Base-by-base conservation (phyloP, 257 asterid genomes). In the Coffea canephora region DNA sequence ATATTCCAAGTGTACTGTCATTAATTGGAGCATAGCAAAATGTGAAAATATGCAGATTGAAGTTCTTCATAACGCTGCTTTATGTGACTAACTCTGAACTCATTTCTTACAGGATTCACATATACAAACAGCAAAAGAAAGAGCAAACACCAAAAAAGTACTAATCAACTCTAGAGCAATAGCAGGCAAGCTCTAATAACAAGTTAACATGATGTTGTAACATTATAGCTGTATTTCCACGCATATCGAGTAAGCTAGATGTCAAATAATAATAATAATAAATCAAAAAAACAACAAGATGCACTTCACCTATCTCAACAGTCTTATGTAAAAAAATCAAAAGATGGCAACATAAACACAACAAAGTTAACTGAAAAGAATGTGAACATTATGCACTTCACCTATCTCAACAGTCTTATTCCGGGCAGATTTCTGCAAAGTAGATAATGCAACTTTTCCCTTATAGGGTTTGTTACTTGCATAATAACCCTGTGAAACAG, bases 401-500 rank as follows among this genome's bases (percentile, higher is more conserved):
- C 99, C 99, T 81, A 96, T 87, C 72, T 88, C 95, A 78, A 96
- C 87, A 72, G 80, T 85, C 88, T 94, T 92, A 79, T 91, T 91
- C 85, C 88, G 88, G 31, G 93, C 90, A 79, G 94, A 89, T 89
- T 92, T 96, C 86, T 88, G 90, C 87, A 96, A 79, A 71, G 93
- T 50, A 78, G 93, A 87, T 78, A 96, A 84, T n/a, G 91, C 80
- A 82, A 92, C 89, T 83, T 92, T 92, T 87, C 98, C 98, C 3
- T 92, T 89, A 85, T 96, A 96, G 61, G 96, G 87, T 87, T 82
- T 94, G 75, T 81, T 90, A 80, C 85, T 88, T 80, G 81, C 80
- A 74, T 85, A 87, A 84, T 91, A 95, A 50, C 98, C 98, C 98
- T 93, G 86, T 79, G 77, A 50, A 6, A 75, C n/a, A n/a, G 52